A percentile compares a stretch with the other conserved stretches of the same genome.
Conservation (phyloP, 1,284 basidiomycete genomes). For the Malassezia dermatis region DNA sequence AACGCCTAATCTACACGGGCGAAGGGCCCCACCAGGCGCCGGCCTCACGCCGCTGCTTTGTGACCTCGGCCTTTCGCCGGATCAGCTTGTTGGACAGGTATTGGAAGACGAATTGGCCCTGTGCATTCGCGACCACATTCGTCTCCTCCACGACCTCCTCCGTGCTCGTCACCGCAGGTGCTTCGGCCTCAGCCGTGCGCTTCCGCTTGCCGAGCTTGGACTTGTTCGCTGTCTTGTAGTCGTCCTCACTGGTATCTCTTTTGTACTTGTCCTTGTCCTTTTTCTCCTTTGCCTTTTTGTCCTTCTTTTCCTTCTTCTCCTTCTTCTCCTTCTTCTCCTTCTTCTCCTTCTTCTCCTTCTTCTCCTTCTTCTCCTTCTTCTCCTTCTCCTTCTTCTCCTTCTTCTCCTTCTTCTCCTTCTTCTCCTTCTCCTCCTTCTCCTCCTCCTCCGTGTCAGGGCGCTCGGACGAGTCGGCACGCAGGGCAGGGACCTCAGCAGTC, state of each 20-base stretch:
- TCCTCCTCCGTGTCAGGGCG: background rate
- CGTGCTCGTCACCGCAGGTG: background rate
- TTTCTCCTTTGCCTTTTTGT: conserved; percentile 1
- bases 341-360: background rate
- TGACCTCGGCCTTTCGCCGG: conserved; percentile 32
- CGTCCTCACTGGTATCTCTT: background rate
- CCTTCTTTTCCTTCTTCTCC: conserved; percentile 5
- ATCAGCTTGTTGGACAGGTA: conserved; percentile 39
- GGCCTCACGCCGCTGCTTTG: conserved; percentile 23
- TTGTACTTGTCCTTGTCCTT: background rate
- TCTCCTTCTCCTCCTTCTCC: conserved; percentile 8
- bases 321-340: background rate
- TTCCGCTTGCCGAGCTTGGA: conserved; percentile 10
- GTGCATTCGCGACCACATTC: conserved; percentile 24
- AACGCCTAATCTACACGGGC: conserved; percentile 15
- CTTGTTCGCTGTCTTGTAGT: background rate
- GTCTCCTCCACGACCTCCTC: conserved; percentile 19
- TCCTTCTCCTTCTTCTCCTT: conserved; percentile 3
- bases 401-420: conserved; percentile 5
- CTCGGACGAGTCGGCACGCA: background rate
- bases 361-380: background rate
- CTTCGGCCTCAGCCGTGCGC: background rate
- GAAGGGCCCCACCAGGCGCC: conserved; percentile 31
- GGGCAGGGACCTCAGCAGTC: too few species aligned
- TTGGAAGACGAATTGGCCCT: conserved; percentile 29